Base-by-base conservation (phyloP, 352 stramenopile species). In the Phytophthora fragariae region DNA sequence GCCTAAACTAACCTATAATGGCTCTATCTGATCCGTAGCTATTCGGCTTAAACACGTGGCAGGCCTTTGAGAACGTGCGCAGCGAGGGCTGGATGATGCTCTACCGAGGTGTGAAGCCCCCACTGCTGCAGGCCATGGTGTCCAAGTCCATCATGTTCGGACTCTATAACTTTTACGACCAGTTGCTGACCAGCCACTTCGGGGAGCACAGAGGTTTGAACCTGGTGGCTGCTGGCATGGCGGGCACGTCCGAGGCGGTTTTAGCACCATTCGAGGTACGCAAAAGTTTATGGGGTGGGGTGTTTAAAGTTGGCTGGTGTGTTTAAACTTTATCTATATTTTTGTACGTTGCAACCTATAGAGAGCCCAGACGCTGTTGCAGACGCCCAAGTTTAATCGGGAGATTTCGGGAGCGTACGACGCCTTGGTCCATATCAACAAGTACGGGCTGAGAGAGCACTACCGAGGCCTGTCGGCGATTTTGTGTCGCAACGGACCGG, bases 141-240 rank as follows among this genome's bases (percentile, higher is more conserved):
- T 95, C 90, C 57, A 97, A 96, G 68, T 94, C 89, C 47, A 83
- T 96, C 55, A 97, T 97, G 91, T 97, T 97, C 72, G 91, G 91
- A 7, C 77, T 96, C 0, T 97, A 96, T 71, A 96, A 96, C 70
- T 93, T 86, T 71, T 97, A 96, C 71, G 75, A 93, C 62, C 80
- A 92, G 53, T 44, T 83, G 37, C 63, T 97, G 15, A 67, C 72
- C 1, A 67, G 75, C 12, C 75, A 70, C 19, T 86, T 90, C 46
- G 88, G 87, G 3, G 65, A 83, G 9, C 73, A 73, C 17, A 72
- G 29, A 46, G 75, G 78, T 24, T 65, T 92, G 29, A 86, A 89
- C 54, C 67, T 90, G 11, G 53, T 91, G 15, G 86, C 88, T 3
- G 90, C 90, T 8, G 83, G 84, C 33, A 65, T 93, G 12, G 88